Evolutionary conservation across 306 rosid species (phyloP), one percentile per base, ranked within the genome.

Genomic region (Trifolium subterraneum): DNA sequence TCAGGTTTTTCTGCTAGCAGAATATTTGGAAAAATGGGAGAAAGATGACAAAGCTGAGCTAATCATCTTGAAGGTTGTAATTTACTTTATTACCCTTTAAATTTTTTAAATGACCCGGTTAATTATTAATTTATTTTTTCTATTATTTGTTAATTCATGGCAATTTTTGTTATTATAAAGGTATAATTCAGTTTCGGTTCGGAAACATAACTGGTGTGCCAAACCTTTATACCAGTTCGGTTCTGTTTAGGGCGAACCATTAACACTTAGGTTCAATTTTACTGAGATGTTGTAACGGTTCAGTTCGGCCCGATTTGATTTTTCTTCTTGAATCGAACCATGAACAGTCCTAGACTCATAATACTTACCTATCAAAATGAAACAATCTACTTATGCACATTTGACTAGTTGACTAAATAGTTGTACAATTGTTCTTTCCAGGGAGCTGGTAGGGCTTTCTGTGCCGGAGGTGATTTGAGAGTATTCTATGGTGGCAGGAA

Each of bases 391-490:
- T 41, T 64, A 45, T 67, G 23, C 45, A 36, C 4, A 56, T 7
- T 64, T 59, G 47, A 15, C 44, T 71, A 45, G 71, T 64, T 59
- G 47, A 15, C 44, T 71, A 45, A 74, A 39, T 62, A 71, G 27
- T 14, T 44, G 71, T 54, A 35, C 44, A 20, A 50, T 64, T 68
- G 36, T 33, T 83, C 66, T 55, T 64, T 62, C n/a, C 45, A 94
- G 97, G 98, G 98, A 25, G 79, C 87, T 71, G 97, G 98, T 44
- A 83, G 98, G 74, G 98, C 96, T 48, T 94, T 91, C 72, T 94
- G 89, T 33, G 97, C 98, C 1, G 97, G 98, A 64, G 98, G 97
- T 19, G 98, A 94, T 82, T 76, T 94, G 81, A 94, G 82, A 79
- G 91, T 94, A 85, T 94, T 94, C 76, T 91, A 84, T 74, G 93